A percentile compares a stretch with the other conserved stretches of the same genome.
phyloP scores from a whole-genome alignment of 129 eudicot genomes.

The Apium graveolens region DNA sequence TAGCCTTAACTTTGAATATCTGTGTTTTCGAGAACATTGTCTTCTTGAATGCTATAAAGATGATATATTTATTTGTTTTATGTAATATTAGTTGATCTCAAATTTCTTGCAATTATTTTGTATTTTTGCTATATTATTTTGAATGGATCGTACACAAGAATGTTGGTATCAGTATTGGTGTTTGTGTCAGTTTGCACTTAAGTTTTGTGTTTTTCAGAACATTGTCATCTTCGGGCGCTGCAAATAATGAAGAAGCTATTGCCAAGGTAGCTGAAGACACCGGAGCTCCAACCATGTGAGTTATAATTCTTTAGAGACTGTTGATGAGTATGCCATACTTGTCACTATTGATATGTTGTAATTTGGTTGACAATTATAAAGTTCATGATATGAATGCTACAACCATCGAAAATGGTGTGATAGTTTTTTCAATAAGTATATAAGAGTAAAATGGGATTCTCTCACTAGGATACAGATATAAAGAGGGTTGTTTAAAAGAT shows the following conservation, averaged over 20 bases:
- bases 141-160: not conserved
- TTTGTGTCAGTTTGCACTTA: not conserved
- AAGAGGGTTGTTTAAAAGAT: not conserved
- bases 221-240: constrained; percentile 38
- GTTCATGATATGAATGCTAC: not conserved
- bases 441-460: not conserved
- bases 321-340: not conserved
- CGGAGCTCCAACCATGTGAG: constrained; percentile 77
- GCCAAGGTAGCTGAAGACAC: constrained; percentile 61
- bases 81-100: not conserved
- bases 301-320: constrained; percentile 8
- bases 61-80: not conserved
- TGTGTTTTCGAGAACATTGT: not conserved
- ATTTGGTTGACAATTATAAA: not conserved
- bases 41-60: not conserved
- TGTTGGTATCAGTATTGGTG: not conserved
- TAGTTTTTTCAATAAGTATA: no score
- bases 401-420: not conserved
- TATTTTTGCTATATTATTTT: not conserved
- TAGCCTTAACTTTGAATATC: no score
- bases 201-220: constrained; percentile 16
- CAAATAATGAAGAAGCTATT: constrained; percentile 72
- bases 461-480: not conserved
- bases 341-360: not conserved
- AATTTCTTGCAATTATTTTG: not conserved